Evolutionary conservation across 192 early-diverging fungal species (phyloP), one percentile per base, ranked within the genome.

Genomic region (Coemansia sp.): DNA sequence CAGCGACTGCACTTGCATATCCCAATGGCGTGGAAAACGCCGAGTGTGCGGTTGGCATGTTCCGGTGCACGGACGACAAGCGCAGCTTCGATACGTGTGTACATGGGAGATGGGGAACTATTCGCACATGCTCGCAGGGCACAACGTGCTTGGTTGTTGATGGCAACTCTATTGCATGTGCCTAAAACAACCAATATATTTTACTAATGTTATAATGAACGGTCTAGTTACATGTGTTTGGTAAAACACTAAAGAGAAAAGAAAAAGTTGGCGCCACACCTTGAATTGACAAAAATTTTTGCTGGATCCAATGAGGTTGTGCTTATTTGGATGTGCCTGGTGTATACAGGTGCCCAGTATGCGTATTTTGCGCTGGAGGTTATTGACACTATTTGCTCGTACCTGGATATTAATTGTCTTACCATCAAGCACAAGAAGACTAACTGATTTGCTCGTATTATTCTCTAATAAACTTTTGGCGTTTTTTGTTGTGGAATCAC

Each of bases 371-470:
- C 86, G 1, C 72, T 84, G 17, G 76, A 75, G 57, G 90, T 92
- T 53, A 86, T 92, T 55, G 80, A 87, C 52, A 85, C 89, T 49
- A 84, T 92, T 32, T 92, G 91, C 72, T 67, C 79, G 32, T 88
- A 85, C 69, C 83, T 92, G 56, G 88, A 92, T 62, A 92, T 92
- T 66, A 87, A 87, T 68, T 92, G 91, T 61, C 79, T 92, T 47
- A 85, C 87, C 38, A 92, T 92, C 69, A 92, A 92, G 74, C 84
- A 89, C 69, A 85, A 84, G 24, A 55, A 55, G 29, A 29, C 25
- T 11, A 24, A 55, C 19, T 14, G 10, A 24, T 32, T 32, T 32
- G 1, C 6, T 32, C 32, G 6, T 32, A 32, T 32, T 32, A 32
- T 7, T 32, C 0, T 32, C 1, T 32, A 32, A 32, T 32, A 32